These are phyloP conservation scores for Acacia confusa DNA, from an alignment of 306 rosid genomes.

Conservation along the genomic window DNA sequence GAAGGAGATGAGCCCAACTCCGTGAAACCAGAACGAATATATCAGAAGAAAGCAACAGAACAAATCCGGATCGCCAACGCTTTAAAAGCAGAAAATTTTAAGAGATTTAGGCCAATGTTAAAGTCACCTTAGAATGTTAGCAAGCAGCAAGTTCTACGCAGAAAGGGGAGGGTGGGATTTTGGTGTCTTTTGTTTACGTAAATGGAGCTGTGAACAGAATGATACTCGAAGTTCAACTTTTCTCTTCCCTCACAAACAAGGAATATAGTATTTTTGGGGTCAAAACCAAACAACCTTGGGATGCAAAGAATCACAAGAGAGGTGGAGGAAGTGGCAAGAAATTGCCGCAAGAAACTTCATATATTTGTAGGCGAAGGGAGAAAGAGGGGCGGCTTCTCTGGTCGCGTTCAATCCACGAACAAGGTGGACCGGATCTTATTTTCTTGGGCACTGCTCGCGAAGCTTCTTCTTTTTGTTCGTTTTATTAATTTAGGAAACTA, in stretches of 20 bases:
- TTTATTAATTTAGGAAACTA: background rate
- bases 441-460: conserved; percentile 52
- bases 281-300: conserved; percentile 35
- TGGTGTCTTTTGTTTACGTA: background rate
- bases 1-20: conserved; percentile 15
- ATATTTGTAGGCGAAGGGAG: conserved; percentile 62
- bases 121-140: conserved; percentile 34
- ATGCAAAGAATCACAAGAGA: conserved; percentile 32
- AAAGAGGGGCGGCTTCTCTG: conserved; percentile 37
- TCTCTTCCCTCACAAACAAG: conserved; percentile 20
- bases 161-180: conserved; percentile 1
- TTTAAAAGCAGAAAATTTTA: conserved; percentile 13
- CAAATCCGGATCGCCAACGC: conserved; percentile 35
- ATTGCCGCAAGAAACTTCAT: conserved; percentile 40
- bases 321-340: conserved; percentile 44
- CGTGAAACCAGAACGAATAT: conserved; percentile 26
- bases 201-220: background rate
- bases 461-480: conserved; percentile 44
- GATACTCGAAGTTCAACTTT: conserved; percentile 12
- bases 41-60: conserved; percentile 39
- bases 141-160: background rate
- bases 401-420: conserved; percentile 53
- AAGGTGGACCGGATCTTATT: conserved; percentile 52
- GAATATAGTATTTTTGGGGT: background rate
- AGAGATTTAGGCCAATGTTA: conserved; percentile 25